These are phyloP conservation scores for Protomyces inouyei DNA, from an alignment of 1,139 yeast genomes.

Conservation along the genomic window DNA sequence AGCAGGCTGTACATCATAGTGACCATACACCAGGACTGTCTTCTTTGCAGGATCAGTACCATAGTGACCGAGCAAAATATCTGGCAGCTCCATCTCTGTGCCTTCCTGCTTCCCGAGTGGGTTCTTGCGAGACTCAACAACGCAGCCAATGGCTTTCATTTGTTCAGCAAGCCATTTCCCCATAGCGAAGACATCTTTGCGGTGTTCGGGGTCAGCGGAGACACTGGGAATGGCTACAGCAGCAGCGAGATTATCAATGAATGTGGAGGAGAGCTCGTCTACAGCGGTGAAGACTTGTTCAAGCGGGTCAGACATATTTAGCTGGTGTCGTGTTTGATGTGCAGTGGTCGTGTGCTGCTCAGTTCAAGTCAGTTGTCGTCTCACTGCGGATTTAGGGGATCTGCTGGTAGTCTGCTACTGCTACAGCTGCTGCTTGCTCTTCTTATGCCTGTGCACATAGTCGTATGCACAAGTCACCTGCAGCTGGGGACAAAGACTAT, in stretches of 20 bases:
- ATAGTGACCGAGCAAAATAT: conserved; percentile 80
- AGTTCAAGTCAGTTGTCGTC: too few species aligned
- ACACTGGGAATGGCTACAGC: conserved; percentile 95
- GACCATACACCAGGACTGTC: conserved; percentile 89
- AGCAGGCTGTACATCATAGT: conserved; percentile 98
- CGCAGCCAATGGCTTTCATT: conserved; percentile 64
- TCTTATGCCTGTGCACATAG: too few species aligned
- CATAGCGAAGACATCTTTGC: conserved; percentile 80
- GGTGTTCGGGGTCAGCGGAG: conserved; percentile 78
- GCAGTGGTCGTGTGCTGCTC: too few species aligned
- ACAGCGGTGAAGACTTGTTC: conserved; percentile 9
- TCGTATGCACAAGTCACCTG: too few species aligned
- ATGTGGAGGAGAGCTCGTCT: conserved; percentile 30
- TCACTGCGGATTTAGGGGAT: too few species aligned
- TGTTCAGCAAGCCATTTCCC: conserved; percentile 72
- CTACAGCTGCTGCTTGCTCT: too few species aligned
- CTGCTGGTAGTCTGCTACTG: too few species aligned
- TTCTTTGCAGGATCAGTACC: conserved; percentile 77
- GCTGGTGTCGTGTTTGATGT: too few species aligned
- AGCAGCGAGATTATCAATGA: conserved; percentile 48
- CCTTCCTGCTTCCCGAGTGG: conserved; percentile 83
- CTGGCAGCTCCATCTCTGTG: conserved; percentile 73
- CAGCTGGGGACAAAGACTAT: too few species aligned
- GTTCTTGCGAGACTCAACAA: conserved; percentile 62
- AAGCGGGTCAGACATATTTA: not conserved